phyloP scores from a whole-genome alignment of 352 stramenopile genomes.

The Globisporangium middletonii region DNA sequence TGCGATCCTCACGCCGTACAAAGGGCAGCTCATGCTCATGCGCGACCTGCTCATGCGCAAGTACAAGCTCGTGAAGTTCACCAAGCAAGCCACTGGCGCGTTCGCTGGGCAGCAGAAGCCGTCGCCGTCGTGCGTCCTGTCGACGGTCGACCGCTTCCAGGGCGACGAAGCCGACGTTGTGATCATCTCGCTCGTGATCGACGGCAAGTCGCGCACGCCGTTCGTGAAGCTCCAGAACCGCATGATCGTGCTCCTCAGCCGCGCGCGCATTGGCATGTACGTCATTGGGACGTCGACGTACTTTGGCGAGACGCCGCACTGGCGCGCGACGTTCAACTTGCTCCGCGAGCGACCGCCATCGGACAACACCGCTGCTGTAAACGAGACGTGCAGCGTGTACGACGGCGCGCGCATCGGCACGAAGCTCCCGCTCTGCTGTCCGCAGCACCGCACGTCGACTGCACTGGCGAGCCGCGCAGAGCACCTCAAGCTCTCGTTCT shows the following conservation, averaged over 20 bases:
- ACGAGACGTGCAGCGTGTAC: constrained; percentile 31
- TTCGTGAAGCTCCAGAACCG: constrained; percentile 88
- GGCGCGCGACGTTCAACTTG: constrained; percentile 63
- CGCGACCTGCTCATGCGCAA: constrained; percentile 56
- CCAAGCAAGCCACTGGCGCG: constrained; percentile 18
- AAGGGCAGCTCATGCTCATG: constrained; percentile 84
- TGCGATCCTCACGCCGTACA: constrained; percentile 87
- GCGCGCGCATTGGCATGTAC: constrained; percentile 81
- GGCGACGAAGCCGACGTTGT: constrained; percentile 86
- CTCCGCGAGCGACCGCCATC: constrained; percentile 36
- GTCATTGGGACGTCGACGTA: constrained; percentile 80
- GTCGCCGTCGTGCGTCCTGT: constrained; percentile 52
- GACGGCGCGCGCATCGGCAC: constrained; percentile 37
- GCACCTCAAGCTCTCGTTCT: constrained; percentile 74
- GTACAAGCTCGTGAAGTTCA: constrained; percentile 21
- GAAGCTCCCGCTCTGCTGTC: constrained; percentile 73
- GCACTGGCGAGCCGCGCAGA: constrained; percentile 22
- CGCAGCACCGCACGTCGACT: constrained; percentile 45
- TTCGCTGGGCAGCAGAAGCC: constrained; percentile 11
- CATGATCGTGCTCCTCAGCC: constrained; percentile 87
- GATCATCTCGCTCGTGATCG: constrained; percentile 85
- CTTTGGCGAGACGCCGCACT: constrained; percentile 70
- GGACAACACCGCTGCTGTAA: constrained; percentile 22
- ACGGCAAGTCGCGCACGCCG: constrained; percentile 79
- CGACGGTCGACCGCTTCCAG: constrained; percentile 88